Percentiles rank a stretch among this genome's conserved stretches.
Evolutionary conservation across 1,284 basidiomycete genomes (phyloP).

Genomic region (Farysia itapuensis): DNA sequence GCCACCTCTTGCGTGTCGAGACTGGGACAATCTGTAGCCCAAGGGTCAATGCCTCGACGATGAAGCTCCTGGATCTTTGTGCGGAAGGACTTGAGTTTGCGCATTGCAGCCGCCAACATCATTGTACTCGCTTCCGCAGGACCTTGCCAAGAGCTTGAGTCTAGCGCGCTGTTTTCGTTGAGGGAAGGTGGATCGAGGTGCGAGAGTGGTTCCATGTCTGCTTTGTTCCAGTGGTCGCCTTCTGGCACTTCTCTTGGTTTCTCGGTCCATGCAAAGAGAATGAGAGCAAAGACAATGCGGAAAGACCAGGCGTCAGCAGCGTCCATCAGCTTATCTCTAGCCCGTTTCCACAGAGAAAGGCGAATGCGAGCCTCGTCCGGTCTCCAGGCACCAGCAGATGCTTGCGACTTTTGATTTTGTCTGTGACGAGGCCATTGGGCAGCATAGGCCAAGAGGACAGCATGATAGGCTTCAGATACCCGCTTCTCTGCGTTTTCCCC

Average conservation of each 20-base stretch:
- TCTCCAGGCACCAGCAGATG: constrained; percentile 3
- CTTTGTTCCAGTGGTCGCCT: constrained; percentile 8
- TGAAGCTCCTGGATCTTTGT: constrained; percentile 21
- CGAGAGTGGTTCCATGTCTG: constrained; percentile 8
- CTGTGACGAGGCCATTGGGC: constrained; percentile 28
- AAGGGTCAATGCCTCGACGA: constrained; percentile 24
- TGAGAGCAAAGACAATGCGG: constrained; percentile 30
- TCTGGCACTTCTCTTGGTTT: constrained; percentile 26
- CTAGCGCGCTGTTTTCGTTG: constrained; percentile 27
- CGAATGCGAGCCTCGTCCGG: constrained; percentile 23
- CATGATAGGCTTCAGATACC: constrained; percentile 24
- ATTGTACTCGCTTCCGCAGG: constrained; percentile 25
- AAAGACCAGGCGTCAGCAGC: constrained; percentile 26
- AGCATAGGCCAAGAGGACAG: constrained; percentile 24
- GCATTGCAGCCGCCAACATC: constrained; percentile 33
- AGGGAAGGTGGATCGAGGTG: constrained; percentile 7
- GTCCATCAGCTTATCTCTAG: constrained; percentile 32
- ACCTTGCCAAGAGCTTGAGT: constrained; percentile 25
- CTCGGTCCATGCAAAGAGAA: constrained; percentile 35
- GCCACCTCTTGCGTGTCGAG: constrained; percentile 9
- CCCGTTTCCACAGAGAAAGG: constrained; percentile 23
- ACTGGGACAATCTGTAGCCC: constrained; percentile 11
- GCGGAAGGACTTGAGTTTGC: constrained; percentile 26
- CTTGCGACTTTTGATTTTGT: neutral
- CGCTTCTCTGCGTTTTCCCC: constrained; percentile 22